Percentiles rank a stretch among this genome's conserved stretches.
These are phyloP conservation scores for Fraxinus nigra DNA, from an alignment of 305 asterid species.

Conservation along the genomic window DNA sequence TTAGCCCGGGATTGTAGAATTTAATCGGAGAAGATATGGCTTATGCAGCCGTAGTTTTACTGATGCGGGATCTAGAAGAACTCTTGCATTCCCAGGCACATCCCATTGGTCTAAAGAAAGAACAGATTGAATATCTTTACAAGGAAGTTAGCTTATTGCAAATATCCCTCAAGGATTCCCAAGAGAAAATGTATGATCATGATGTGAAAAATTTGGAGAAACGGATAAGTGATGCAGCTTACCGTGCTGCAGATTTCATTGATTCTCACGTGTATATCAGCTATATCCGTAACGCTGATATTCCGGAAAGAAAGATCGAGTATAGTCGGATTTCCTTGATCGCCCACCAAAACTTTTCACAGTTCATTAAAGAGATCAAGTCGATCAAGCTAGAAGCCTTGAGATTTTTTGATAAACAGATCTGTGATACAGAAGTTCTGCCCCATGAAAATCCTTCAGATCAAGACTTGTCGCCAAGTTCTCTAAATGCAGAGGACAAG, in stretches of 20 bases:
- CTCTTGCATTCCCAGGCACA: not conserved
- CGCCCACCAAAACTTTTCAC: not conserved
- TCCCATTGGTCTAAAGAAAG: not conserved
- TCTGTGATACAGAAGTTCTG: not conserved
- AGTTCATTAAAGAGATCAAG: not conserved
- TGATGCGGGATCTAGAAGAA: constrained; percentile 19
- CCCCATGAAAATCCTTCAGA: not conserved
- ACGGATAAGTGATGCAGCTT: constrained; percentile 7
- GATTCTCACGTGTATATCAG: constrained; percentile 2
- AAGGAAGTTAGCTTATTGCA: not conserved
- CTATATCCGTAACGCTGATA: not conserved
- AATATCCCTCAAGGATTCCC: constrained; percentile 15
- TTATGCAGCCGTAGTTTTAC: not conserved
- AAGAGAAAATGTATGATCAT: not conserved
- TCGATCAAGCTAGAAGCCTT: not conserved
- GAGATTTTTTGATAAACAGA: not conserved
- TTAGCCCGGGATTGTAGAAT: not conserved
- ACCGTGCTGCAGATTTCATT: not conserved
- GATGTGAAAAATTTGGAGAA: not conserved
- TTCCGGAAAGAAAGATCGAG: not conserved
- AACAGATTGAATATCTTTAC: not conserved
- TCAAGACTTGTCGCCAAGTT: not conserved
- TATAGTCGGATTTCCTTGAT: not conserved
- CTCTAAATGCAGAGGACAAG: constrained; percentile 7
- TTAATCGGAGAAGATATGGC: not conserved